Evolutionary conservation across 306 rosid genomes (phyloP).

Genomic region (Lithocarpus polystachyus): DNA sequence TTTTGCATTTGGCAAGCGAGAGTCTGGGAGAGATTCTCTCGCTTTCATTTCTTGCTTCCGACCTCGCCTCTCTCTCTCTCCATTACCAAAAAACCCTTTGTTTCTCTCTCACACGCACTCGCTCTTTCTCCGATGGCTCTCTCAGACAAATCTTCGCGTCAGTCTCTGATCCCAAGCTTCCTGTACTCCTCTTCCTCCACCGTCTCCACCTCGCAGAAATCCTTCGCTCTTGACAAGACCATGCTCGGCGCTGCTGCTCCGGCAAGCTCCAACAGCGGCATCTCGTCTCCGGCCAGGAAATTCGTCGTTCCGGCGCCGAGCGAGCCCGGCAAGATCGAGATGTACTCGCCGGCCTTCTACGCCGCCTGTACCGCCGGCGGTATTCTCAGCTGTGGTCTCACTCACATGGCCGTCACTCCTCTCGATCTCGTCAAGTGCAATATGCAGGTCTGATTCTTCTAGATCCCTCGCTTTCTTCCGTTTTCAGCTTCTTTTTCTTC

Average conservation of each 20-base stretch:
- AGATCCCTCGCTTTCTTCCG: conserved; percentile 17
- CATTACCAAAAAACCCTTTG: too few species aligned
- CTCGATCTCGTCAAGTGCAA: conserved; percentile 97
- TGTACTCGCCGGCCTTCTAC: conserved; percentile 87
- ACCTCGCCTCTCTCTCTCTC: background rate
- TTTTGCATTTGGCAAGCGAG: conserved; percentile 32
- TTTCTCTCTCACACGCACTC: background rate
- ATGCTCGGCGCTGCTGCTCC: conserved; percentile 30
- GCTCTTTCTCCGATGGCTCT: conserved; percentile 44
- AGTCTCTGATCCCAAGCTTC: conserved; percentile 63
- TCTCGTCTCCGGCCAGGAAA: conserved; percentile 18
- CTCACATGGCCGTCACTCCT: conserved; percentile 95
- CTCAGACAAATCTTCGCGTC: conserved; percentile 44
- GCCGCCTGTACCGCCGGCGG: conserved; percentile 92
- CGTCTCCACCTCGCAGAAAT: conserved; percentile 13
- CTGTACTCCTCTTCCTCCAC: conserved; percentile 59
- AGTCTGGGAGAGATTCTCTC: conserved; percentile 31
- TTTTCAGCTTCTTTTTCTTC: background rate
- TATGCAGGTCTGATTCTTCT: conserved; percentile 62
- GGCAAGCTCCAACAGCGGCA: background rate
- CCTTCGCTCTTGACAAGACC: conserved; percentile 45
- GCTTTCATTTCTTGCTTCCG: conserved; percentile 27
- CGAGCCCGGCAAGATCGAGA: conserved; percentile 68
- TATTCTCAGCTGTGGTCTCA: conserved; percentile 83
- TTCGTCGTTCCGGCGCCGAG: conserved; percentile 54